These are phyloP conservation scores for Lentinula guzmanii DNA, from an alignment of 768 basidiomycete genomes.

Conservation along the genomic window DNA sequence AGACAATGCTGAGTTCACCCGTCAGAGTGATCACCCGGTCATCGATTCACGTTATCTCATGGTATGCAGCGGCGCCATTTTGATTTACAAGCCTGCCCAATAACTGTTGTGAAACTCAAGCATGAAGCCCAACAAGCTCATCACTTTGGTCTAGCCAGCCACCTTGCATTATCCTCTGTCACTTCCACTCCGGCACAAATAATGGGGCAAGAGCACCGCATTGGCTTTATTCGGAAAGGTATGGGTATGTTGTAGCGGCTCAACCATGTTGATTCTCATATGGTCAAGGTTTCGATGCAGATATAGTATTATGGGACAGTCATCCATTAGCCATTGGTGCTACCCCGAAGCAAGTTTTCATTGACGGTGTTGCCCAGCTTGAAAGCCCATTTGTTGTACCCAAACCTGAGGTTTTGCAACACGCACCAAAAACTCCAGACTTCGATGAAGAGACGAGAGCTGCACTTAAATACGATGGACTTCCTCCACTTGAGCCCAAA, in stretches of 20 bases:
- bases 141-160: conserved; percentile 61
- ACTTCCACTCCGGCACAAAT: conserved; percentile 67
- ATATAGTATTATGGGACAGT: conserved; percentile 71
- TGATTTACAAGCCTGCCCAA: not conserved
- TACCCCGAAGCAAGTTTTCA: conserved; percentile 75
- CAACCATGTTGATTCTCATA: not conserved
- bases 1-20: not conserved
- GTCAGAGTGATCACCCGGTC: conserved; percentile 56
- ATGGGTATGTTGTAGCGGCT: conserved; percentile 25
- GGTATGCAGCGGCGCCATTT: not conserved
- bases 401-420: conserved; percentile 54
- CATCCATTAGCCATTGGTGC: conserved; percentile 77
- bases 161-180: conserved; percentile 63
- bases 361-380: conserved; percentile 78
- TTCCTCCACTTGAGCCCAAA: conserved; percentile 52
- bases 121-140: conserved; percentile 77
- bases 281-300: conserved; percentile 60
- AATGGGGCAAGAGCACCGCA: conserved; percentile 68
- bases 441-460: conserved; percentile 52
- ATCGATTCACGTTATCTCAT: conserved; percentile 66
- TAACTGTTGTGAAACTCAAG: not conserved
- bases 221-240: conserved; percentile 64
- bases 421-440: conserved; percentile 48
- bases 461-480: conserved; percentile 53
- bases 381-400: conserved; percentile 30